Percentiles rank a stretch among this genome's conserved stretches.
phyloP scores from a whole-genome alignment of 192 early-diverging fungal genomes.

The Backusella macrospora region DNA sequence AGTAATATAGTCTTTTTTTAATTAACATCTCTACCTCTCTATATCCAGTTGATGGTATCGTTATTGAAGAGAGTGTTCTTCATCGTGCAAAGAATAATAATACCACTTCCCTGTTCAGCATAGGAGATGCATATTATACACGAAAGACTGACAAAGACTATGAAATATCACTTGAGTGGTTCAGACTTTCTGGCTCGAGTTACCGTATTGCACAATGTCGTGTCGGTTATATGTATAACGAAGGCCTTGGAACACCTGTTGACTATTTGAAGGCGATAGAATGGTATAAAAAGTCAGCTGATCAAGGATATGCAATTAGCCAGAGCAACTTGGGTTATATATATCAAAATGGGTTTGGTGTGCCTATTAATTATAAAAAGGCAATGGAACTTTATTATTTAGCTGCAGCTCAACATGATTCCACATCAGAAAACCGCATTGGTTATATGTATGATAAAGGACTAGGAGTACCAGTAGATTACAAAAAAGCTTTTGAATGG shows the following conservation, averaged over 20 bases:
- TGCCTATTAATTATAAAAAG: neutral
- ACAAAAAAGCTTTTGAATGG: conserved; percentile 2
- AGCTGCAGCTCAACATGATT: neutral
- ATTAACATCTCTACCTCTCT: no score
- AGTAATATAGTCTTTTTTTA: neutral
- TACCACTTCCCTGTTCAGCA: neutral
- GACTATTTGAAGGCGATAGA: neutral
- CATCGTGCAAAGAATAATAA: neutral
- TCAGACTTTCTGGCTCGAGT: neutral
- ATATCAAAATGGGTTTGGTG: neutral
- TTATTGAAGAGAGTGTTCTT: neutral
- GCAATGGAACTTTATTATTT: neutral
- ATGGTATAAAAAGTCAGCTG: neutral
- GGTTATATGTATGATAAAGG: neutral
- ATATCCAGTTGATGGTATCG: neutral
- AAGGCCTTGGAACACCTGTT: neutral
- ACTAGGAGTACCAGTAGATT: neutral
- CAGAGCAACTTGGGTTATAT: neutral
- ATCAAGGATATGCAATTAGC: neutral
- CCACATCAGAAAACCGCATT: neutral
- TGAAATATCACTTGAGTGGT: neutral
- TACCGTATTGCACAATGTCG: neutral
- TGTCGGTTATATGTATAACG: neutral
- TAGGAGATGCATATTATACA: neutral
- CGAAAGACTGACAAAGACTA: neutral